These are phyloP conservation scores for Coniochaeta ligniaria DNA, from an alignment of 2,329 filamentous ascomycete genomes.

Conservation along the genomic window DNA sequence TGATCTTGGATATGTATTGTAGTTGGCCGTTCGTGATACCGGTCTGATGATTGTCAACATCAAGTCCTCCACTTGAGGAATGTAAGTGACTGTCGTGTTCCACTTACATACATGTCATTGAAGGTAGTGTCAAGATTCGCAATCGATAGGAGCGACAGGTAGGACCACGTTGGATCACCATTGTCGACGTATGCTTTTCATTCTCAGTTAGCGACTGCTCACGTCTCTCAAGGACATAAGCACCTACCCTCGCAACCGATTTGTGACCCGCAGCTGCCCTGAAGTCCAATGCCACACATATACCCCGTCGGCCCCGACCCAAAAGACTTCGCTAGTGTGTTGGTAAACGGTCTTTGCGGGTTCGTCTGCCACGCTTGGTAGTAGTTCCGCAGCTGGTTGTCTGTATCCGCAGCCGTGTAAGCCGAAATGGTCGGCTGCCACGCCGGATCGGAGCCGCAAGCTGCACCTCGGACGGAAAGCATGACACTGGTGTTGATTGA, in stretches of 20 bases:
- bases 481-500: not conserved
- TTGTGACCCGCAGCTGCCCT: not conserved
- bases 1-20: not conserved
- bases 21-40: constrained; percentile 1
- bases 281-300: constrained; percentile 1
- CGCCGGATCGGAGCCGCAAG: not conserved
- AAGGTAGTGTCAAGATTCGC: not conserved
- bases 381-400: constrained; percentile 1
- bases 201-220: not conserved
- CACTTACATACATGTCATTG: constrained; percentile 3
- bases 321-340: not conserved
- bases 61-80: not conserved
- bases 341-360: not conserved
- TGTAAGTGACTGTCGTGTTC: not conserved
- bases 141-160: not conserved
- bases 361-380: not conserved
- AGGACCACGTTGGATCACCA: not conserved
- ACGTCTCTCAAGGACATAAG: not conserved
- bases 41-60: not conserved
- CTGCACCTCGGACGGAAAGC: not conserved
- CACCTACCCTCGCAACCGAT: not conserved
- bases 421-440: not conserved
- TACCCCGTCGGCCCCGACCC: not conserved
- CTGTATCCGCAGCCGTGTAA: not conserved
- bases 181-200: not conserved